Base-by-base conservation (phyloP, 768 basidiomycete genomes). In the Pleurotus ostreatus region DNA sequence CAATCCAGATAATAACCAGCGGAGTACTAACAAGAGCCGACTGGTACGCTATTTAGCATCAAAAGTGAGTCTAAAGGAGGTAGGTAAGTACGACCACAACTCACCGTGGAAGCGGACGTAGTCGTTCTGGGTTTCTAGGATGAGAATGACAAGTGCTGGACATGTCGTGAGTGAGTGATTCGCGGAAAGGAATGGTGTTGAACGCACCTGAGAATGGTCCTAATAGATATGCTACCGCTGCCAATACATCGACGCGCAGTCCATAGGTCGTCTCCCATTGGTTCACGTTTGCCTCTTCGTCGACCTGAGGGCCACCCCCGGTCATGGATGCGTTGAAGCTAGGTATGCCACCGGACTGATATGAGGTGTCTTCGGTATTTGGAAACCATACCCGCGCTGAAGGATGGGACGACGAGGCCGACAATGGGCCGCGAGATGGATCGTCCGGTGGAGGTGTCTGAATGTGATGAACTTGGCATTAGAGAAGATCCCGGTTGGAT, bases 121-220 rank as follows among this genome's bases (percentile, higher is more conserved):
- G 68, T 90, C 85, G 62, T 87, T 88, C 58, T 81, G 79, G 8
- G 84, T 92, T 70, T 92, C 89, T n/a, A 84, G 59, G n/a, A 89
- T 77, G 8, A 92, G 76, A 30, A 90, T 68, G 1, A 75, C 23
- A 26, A 91, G 69, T 2, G 89, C 90, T 89, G 55, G 23, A 22
- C n/a, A 20, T 0, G 20, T 5, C 4, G 15, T 16, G 16, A 57
- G 16, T 26, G n/a, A 13, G 13, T 37, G 55, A 56, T 25, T 18
- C 46, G 20, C 46, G 30, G 43, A 20, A 56, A 46, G 16, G 23
- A 52, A 11, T 39, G 47, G 57, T 16, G 55, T 22, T 49, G 15
- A n/a, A 41, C 83, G 55, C 61, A 91, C 89, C 90, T 53, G 87
- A 84, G 18, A 90, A 64, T 0, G 87, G 90, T 5, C 89, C 89